Percentiles rank a stretch among this genome's conserved stretches.
Conservation (phyloP, 768 basidiomycete species). For the Trametes cingulata region DNA sequence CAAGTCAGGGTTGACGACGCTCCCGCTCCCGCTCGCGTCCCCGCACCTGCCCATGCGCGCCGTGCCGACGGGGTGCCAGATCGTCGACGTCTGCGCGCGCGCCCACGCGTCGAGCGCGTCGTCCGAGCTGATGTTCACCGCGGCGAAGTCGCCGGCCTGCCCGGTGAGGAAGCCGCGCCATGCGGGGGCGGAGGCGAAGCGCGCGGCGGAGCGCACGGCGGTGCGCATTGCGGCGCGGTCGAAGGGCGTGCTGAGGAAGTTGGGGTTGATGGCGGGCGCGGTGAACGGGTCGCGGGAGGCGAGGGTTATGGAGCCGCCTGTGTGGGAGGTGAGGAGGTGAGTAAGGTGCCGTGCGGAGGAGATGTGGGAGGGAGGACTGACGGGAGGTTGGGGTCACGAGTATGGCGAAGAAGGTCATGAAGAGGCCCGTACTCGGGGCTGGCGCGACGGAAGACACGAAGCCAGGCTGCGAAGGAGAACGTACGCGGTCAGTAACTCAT, state of each 20-base stretch:
- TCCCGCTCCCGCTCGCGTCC: conserved; percentile 16
- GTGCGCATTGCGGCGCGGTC: conserved; percentile 33
- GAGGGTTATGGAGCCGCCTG: conserved; percentile 32
- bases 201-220: conserved; percentile 3
- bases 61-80: conserved; percentile 36
- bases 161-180: conserved; percentile 2
- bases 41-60: conserved; percentile 42
- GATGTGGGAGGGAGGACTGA: conserved; percentile 5
- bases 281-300: conserved; percentile 27
- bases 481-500: neutral
- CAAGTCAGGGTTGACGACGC: conserved; percentile 46
- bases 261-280: conserved; percentile 30
- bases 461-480: neutral
- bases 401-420: conserved; percentile 16
- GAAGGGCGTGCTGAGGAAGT: conserved; percentile 26
- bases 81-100: conserved; percentile 19
- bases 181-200: conserved; percentile 9
- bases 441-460: conserved; percentile 2
- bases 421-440: conserved; percentile 23
- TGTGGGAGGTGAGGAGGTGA: neutral
- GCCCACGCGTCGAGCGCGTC: conserved; percentile 23
- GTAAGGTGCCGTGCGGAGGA: neutral
- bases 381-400: conserved; percentile 28
- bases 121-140: conserved; percentile 5
- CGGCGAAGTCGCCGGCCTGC: neutral